These are phyloP conservation scores for Alternaria brassicicola DNA, from an alignment of 2,329 filamentous ascomycete species.

Conservation along the genomic window DNA sequence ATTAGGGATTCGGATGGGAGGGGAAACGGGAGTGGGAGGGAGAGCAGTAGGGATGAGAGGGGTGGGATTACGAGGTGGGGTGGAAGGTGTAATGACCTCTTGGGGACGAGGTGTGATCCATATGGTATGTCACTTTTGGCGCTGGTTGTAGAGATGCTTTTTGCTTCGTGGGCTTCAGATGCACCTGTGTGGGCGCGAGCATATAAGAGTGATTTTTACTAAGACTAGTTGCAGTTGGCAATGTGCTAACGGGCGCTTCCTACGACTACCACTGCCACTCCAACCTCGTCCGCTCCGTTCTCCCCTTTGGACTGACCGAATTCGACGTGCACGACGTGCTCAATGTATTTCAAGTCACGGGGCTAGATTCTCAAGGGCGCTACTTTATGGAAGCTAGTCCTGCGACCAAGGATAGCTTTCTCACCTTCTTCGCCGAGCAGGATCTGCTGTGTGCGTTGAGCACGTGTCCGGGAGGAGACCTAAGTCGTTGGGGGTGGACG, in stretches of 20 bases:
- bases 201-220: not conserved
- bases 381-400: slow-evolving; percentile 62
- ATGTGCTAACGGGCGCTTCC: slow-evolving; percentile 69
- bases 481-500: slow-evolving; percentile 82
- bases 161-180: not conserved
- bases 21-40: slow-evolving; percentile 36
- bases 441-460: slow-evolving; percentile 70
- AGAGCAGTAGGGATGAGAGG: slow-evolving; percentile 55
- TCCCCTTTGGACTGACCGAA: slow-evolving; percentile 72
- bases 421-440: slow-evolving; percentile 82
- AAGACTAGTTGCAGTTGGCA: slow-evolving; percentile 62
- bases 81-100: slow-evolving; percentile 74
- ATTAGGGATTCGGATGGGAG: slow-evolving; percentile 49
- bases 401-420: slow-evolving; percentile 50
- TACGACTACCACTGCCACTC: slow-evolving; percentile 88
- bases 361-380: slow-evolving; percentile 63
- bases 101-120: slow-evolving; percentile 83
- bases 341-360: slow-evolving; percentile 86
- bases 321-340: slow-evolving; percentile 82
- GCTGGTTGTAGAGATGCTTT: not conserved
- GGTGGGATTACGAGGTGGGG: slow-evolving; percentile 61
- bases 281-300: slow-evolving; percentile 75
- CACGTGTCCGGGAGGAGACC: slow-evolving; percentile 80
- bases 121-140: slow-evolving; percentile 57
- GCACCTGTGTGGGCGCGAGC: not conserved